phyloP scores from a whole-genome alignment of 2,329 filamentous ascomycete genomes.

The Helminthosporium solani region DNA sequence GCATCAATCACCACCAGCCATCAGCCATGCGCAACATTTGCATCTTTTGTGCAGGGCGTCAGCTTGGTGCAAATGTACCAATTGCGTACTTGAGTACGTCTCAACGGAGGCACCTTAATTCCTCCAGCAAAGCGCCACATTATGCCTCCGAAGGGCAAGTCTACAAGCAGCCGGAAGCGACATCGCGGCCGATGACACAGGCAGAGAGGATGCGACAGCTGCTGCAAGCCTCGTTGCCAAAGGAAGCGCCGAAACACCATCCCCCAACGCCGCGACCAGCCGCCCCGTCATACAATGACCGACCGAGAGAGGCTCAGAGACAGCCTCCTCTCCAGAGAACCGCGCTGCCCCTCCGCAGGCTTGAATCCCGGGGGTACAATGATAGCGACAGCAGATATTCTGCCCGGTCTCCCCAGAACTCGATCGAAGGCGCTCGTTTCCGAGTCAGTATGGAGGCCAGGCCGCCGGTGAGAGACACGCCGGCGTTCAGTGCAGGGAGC shows the following conservation, averaged over 20 bases:
- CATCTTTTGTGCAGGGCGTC: slow-evolving; percentile 42
- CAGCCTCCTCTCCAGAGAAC: not conserved
- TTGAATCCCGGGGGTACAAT: slow-evolving; percentile 18
- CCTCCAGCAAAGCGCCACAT: slow-evolving; percentile 33
- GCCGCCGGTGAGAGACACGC: slow-evolving; percentile 12
- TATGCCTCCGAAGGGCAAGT: slow-evolving; percentile 28
- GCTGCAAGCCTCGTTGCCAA: slow-evolving; percentile 16
- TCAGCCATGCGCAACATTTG: slow-evolving; percentile 37
- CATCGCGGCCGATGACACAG: slow-evolving; percentile 23
- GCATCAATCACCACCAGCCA: no score
- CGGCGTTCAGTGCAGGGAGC: slow-evolving; percentile 26
- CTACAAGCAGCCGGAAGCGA: slow-evolving; percentile 24
- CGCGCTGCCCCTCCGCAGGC: slow-evolving; percentile 4
- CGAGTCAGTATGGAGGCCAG: not conserved
- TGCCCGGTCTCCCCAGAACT: not conserved
- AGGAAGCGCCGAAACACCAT: slow-evolving; percentile 9
- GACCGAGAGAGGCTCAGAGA: slow-evolving; percentile 11
- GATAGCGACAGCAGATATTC: slow-evolving; percentile 21
- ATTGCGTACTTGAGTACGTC: slow-evolving; percentile 13
- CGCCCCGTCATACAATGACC: slow-evolving; percentile 19
- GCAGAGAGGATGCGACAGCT: slow-evolving; percentile 31
- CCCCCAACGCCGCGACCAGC: slow-evolving; percentile 15
- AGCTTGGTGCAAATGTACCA: slow-evolving; percentile 23
- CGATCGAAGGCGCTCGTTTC: not conserved
- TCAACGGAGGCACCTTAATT: slow-evolving; percentile 37